Evolutionary conservation across 345 rosid species (phyloP).

Genomic region (Triadica sebifera): DNA sequence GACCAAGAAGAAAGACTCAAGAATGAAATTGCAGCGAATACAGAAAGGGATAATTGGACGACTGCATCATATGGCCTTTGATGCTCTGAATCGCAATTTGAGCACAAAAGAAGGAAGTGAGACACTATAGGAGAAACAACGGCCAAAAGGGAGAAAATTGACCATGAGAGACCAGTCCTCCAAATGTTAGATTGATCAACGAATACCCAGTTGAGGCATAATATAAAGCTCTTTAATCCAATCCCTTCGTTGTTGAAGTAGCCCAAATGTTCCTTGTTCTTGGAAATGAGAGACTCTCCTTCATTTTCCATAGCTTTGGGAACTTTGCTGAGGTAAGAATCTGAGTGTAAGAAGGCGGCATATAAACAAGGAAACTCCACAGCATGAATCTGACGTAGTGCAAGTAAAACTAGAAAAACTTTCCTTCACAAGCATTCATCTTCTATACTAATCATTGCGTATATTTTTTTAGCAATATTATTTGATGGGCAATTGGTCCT

Average conservation of each 20-base stretch:
- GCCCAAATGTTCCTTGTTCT: conserved; percentile 1
- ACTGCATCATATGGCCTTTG: conserved; percentile 71
- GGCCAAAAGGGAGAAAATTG: conserved; percentile 59
- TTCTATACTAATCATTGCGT: too few relatives aligned
- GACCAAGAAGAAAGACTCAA: conserved; percentile 61
- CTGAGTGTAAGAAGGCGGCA: background rate
- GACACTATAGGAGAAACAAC: conserved; percentile 64
- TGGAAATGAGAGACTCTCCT: conserved; percentile 11
- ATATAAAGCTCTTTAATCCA: conserved; percentile 42
- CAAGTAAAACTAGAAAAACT: background rate
- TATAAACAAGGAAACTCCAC: background rate
- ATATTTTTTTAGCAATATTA: too few relatives aligned
- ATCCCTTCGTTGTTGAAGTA: conserved; percentile 17
- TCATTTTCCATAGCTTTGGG: conserved; percentile 43
- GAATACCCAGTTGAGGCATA: conserved; percentile 48
- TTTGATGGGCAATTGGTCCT: too few relatives aligned
- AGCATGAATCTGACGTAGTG: background rate
- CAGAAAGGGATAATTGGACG: conserved; percentile 70
- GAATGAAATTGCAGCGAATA: conserved; percentile 67
- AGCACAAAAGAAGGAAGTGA: conserved; percentile 62
- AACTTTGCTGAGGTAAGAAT: conserved; percentile 19
- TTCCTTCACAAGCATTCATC: too few relatives aligned
- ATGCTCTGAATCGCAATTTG: conserved; percentile 61
- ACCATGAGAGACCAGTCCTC: conserved; percentile 60
- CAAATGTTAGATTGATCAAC: conserved; percentile 61